Evolutionary conservation across 371 early-diverging fungal genomes (phyloP).

Genomic region (Umbelopsis sp.): DNA sequence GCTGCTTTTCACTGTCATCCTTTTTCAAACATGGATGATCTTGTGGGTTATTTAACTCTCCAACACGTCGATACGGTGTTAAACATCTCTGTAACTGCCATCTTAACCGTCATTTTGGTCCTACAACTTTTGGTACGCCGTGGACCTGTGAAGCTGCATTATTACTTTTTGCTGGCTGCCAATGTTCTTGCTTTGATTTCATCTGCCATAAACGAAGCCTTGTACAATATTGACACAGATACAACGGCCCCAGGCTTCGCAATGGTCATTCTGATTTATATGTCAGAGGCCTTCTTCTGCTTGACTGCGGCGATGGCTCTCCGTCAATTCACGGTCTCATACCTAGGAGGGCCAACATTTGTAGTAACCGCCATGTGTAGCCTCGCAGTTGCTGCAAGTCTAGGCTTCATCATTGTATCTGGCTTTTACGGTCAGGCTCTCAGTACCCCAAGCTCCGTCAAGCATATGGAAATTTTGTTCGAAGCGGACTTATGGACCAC

Average conservation of each 20-base stretch:
- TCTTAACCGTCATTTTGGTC: background rate
- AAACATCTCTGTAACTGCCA: background rate
- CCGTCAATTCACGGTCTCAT: background rate
- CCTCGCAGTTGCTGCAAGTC: background rate
- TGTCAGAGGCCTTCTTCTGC: background rate
- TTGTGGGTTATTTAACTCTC: no score
- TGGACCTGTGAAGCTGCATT: background rate
- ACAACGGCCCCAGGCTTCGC: background rate
- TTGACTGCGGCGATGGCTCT: background rate
- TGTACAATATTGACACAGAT: background rate
- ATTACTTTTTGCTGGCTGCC: background rate
- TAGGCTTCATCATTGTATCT: background rate
- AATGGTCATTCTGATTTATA: background rate
- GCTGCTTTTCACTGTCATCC: no score
- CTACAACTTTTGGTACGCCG: background rate
- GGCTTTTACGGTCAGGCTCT: background rate
- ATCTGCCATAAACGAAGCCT: background rate
- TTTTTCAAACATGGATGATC: no score
- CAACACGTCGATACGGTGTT: background rate
- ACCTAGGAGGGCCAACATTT: background rate
- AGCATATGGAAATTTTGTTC: no score
- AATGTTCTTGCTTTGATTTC: background rate
- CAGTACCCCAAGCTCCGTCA: no score
- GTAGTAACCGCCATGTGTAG: background rate
- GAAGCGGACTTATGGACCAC: background rate